phyloP scores from a whole-genome alignment of 164 flowering plant species.

The Kalanchoe fedtschenkoi region DNA sequence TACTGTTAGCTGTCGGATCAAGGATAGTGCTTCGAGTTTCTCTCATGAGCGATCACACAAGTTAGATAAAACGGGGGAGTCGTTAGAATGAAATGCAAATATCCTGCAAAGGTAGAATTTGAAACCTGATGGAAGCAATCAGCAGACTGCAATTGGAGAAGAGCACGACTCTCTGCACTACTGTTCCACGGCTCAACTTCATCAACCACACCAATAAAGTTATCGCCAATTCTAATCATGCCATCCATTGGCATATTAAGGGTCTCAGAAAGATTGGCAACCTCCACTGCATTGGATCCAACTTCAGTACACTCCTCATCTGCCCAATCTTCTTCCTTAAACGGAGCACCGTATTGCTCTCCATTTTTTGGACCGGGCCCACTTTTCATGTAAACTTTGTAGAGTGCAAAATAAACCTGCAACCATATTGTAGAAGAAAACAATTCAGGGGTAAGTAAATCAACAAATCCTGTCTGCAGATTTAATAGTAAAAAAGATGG shows the following conservation, averaged over 20 bases:
- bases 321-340: constrained; percentile 80
- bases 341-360: constrained; percentile 92
- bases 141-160: constrained; percentile 12
- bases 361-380: constrained; percentile 99
- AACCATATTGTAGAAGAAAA: constrained; percentile 7
- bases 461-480: not conserved
- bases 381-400: constrained; percentile 77
- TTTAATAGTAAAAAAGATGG: not conserved
- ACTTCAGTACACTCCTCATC: constrained; percentile 39
- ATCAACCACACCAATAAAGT: constrained; percentile 6
- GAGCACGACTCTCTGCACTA: constrained; percentile 21
- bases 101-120: not conserved
- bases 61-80: not conserved
- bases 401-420: constrained; percentile 72
- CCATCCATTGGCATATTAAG: constrained; percentile 10
- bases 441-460: not conserved
- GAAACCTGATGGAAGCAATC: constrained; percentile 26
- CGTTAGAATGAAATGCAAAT: not conserved
- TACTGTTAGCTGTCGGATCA: constrained; percentile 18
- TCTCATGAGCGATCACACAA: constrained; percentile 13
- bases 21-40: constrained; percentile 25
- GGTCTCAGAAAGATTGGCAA: constrained; percentile 10
- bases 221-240: constrained; percentile 8
- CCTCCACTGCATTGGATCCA: constrained; percentile 8
- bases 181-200: constrained; percentile 25